Conservation (phyloP, 805 yeast genomes). For the Zygosaccharomyces lentus region DNA sequence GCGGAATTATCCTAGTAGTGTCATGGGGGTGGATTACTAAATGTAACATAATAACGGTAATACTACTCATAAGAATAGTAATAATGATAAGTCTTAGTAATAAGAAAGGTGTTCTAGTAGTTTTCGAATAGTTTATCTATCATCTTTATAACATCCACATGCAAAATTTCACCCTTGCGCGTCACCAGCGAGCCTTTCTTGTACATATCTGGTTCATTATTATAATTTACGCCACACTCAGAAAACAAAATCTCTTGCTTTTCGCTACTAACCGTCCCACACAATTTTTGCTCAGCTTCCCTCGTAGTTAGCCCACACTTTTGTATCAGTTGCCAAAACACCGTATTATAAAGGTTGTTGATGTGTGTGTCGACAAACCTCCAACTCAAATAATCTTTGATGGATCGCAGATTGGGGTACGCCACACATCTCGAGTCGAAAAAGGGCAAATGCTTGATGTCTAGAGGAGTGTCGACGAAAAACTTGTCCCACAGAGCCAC, state of each 20-base stretch:
- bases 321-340: slow-evolving; percentile 81
- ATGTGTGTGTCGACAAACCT: slow-evolving; percentile 96
- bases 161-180: slow-evolving; percentile 49
- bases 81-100: not conserved
- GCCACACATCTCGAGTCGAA: slow-evolving; percentile 89
- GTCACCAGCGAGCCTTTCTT: slow-evolving; percentile 66
- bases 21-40: not conserved
- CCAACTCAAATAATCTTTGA: slow-evolving; percentile 88
- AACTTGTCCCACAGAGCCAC: slow-evolving; percentile 58
- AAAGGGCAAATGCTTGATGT: slow-evolving; percentile 60
- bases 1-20: slow-evolving; percentile 4
- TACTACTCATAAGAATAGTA: not conserved
- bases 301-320: slow-evolving; percentile 65
- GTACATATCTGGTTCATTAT: slow-evolving; percentile 81
- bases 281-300: slow-evolving; percentile 73
- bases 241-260: slow-evolving; percentile 83
- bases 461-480: slow-evolving; percentile 49
- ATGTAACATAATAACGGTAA: not conserved
- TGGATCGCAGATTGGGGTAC: slow-evolving; percentile 59
- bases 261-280: slow-evolving; percentile 77
- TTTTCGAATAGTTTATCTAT: slow-evolving; percentile 38
- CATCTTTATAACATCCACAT: slow-evolving; percentile 39
- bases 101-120: slow-evolving; percentile 10
- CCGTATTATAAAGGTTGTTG: slow-evolving; percentile 87
- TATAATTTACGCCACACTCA: slow-evolving; percentile 80